These are phyloP conservation scores for Nicotiana attenuata DNA, from an alignment of 257 asterid genomes.

Conservation along the genomic window DNA sequence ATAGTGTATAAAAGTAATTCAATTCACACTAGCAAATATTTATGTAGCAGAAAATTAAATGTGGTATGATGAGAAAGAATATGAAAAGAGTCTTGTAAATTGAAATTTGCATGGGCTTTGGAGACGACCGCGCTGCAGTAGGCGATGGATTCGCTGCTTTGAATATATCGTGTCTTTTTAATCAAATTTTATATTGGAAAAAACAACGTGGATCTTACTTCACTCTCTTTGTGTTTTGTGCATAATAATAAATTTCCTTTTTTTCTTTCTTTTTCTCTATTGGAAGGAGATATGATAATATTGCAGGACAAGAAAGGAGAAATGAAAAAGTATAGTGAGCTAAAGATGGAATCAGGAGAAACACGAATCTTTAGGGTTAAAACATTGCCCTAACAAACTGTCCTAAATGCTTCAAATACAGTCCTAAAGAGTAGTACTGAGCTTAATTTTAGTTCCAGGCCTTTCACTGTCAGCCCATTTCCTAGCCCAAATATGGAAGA, in stretches of 20 bases:
- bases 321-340: background rate
- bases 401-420: background rate
- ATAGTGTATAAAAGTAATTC: too few species aligned
- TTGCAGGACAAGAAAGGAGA: background rate
- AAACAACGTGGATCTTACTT: background rate
- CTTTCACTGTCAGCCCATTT: too few species aligned
- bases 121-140: conserved; percentile 74
- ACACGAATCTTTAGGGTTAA: background rate
- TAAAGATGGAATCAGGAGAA: background rate
- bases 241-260: background rate
- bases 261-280: background rate
- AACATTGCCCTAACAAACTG: background rate
- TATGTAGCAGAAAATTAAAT: background rate
- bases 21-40: background rate
- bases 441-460: too few species aligned
- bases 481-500: too few species aligned
- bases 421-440: too few species aligned
- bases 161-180: conserved; percentile 34
- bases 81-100: conserved; percentile 35
- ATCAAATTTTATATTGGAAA: conserved; percentile 6
- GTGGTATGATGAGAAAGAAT: background rate
- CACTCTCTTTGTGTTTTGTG: conserved; percentile 2
- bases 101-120: conserved; percentile 47
- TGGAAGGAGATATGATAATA: background rate
- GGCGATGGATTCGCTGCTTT: conserved; percentile 73